Evolutionary conservation across 2,329 filamentous ascomycete species (phyloP).

Genomic region (Epichloe gansuensis): DNA sequence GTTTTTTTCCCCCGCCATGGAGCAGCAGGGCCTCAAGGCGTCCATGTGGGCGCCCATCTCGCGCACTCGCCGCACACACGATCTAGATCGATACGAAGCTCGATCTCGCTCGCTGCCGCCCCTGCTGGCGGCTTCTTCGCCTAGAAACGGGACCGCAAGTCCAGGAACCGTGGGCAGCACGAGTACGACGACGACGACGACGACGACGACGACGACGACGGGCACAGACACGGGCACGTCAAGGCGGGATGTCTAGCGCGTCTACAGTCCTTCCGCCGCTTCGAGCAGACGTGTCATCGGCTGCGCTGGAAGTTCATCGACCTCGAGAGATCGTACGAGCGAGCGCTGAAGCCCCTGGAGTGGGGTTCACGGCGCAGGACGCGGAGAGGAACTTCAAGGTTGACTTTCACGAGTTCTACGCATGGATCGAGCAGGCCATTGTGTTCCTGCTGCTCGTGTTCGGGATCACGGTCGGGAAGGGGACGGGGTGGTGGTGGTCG

Average conservation of each 20-base stretch:
- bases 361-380: conserved; percentile 26
- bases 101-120: conserved; percentile 5
- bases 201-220: no score
- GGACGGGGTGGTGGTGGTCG: not conserved
- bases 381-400: conserved; percentile 63
- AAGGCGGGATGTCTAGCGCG: not conserved
- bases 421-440: conserved; percentile 57
- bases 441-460: conserved; percentile 55
- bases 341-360: conserved; percentile 29
- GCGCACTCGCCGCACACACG: not conserved
- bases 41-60: conserved; percentile 7
- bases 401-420: conserved; percentile 68
- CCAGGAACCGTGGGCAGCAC: not conserved
- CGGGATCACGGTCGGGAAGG: conserved; percentile 36
- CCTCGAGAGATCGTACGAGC: conserved; percentile 42
- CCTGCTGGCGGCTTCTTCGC: not conserved
- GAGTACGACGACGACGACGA: not conserved
- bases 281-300: conserved; percentile 47
- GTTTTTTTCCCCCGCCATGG: not conserved
- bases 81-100: not conserved
- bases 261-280: conserved; percentile 38
- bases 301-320: conserved; percentile 53
- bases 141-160: not conserved
- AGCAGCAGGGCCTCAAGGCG: conserved; percentile 3
- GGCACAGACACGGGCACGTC: not conserved